phyloP scores from a whole-genome alignment of 2,329 filamentous ascomycete species.

The Triangularia verruculosa region DNA sequence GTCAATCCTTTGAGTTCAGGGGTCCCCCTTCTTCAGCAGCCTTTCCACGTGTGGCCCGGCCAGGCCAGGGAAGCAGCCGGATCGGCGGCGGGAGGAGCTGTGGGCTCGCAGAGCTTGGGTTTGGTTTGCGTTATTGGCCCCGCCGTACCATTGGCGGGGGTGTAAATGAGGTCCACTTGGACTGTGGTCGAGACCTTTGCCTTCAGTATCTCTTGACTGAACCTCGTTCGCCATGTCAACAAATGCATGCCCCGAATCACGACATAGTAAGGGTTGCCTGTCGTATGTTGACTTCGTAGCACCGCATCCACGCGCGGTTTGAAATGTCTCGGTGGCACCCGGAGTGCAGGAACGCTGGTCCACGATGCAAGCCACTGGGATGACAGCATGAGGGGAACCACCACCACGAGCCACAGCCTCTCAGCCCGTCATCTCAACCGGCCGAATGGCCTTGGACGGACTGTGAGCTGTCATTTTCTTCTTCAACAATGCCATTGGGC shows the following conservation, averaged over 20 bases:
- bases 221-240: not conserved
- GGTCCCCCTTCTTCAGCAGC: not conserved
- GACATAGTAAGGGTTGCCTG: not conserved
- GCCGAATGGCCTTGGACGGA: not conserved
- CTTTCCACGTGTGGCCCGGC: constrained; percentile 14
- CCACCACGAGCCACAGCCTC: not conserved
- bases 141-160: not conserved
- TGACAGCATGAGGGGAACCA: constrained; percentile 1
- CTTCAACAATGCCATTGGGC: not conserved
- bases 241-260: not conserved
- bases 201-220: not conserved
- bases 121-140: not conserved
- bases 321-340: not conserved
- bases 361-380: not conserved
- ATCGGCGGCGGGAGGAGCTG: constrained; percentile 15
- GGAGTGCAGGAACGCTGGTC: not conserved
- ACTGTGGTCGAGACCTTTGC: not conserved
- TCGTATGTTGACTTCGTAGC: not conserved
- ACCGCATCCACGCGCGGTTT: not conserved
- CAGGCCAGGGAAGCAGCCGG: constrained; percentile 18
- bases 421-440: constrained; percentile 1
- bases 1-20: not conserved
- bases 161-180: not conserved
- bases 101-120: not conserved
- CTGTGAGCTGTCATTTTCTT: not conserved